A percentile compares a stretch with the other conserved stretches of the same genome.
These are phyloP conservation scores for Hysterangium stoloniferum DNA, from an alignment of 768 basidiomycete species.

Conservation along the genomic window DNA sequence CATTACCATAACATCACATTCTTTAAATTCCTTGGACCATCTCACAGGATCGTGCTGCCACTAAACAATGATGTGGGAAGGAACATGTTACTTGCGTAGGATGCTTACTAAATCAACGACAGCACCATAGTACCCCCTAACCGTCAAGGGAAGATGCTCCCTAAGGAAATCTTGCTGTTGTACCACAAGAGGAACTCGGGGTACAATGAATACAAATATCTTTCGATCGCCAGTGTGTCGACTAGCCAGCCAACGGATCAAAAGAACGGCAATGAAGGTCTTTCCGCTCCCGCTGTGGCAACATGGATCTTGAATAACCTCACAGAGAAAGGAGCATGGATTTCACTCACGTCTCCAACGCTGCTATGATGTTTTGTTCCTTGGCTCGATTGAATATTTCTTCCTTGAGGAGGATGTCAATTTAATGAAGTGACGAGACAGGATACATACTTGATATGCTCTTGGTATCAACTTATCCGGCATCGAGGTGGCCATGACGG, in stretches of 20 bases:
- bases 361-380: constrained; percentile 48
- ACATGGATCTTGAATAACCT: background rate
- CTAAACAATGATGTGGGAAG: constrained; percentile 8
- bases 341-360: constrained; percentile 40
- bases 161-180: constrained; percentile 69
- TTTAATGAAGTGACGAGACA: background rate
- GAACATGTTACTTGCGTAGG: constrained; percentile 22
- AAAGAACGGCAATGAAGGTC: constrained; percentile 49
- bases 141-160: constrained; percentile 56
- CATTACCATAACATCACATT: constrained; percentile 75
- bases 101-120: constrained; percentile 67
- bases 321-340: background rate
- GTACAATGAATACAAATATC: constrained; percentile 69
- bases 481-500: too few relatives aligned
- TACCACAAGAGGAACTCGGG: constrained; percentile 77
- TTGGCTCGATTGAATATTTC: constrained; percentile 48
- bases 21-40: constrained; percentile 58
- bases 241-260: constrained; percentile 68
- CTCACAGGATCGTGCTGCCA: constrained; percentile 20
- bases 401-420: constrained; percentile 23
- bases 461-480: constrained; percentile 35
- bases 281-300: constrained; percentile 39
- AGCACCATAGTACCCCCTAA: constrained; percentile 62
- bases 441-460: constrained; percentile 35
- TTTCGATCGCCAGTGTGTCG: constrained; percentile 47